Base-by-base conservation (phyloP, 23 red algal genomes). In the Gracilaria caudata region DNA sequence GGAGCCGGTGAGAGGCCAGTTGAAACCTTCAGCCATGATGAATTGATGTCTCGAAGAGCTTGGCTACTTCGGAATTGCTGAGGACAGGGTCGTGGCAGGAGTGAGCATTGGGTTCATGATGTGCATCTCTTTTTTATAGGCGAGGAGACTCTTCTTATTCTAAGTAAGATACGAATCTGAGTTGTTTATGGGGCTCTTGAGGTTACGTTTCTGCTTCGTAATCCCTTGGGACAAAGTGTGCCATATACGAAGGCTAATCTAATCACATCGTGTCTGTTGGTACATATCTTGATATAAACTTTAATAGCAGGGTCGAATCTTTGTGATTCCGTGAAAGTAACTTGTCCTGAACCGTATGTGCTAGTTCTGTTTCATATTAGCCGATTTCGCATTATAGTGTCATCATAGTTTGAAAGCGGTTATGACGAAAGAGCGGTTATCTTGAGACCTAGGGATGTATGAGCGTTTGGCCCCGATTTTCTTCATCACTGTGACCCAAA, bases 21-120 rank as follows among this genome's bases (percentile, higher is more conserved):
- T 36, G 65, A 71, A 41, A 39, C 65, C 34, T 36, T 71, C 65
- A 41, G 65, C 65, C 65, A 71, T 71, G 37, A 71, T 71, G 65
- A 71, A 71, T 21, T 71, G 65, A 41, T 71, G 65, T 71, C 65
- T 71, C 65, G 65, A 71, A 71, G 65, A 71, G 65, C 65, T 71
- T 39, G 35, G 37, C 65, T 71, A 71, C 65, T 71, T 39, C 65
- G 65, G 65, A 71, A 39, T 39, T 4, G 57, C 9, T 28, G 21
- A 11, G 2, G 57, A 29, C 57, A 11, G 23, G 26, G 23, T 17
- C 17, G 25, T 7, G 21, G 23, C 57, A 17, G 25, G 57, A 17
- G 57, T 60, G 3, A 28, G 17, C 4, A 60, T 24, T 7, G 21
- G 7, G 25, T 28, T 60, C 23, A 25, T 60, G 4, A 60, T 28